phyloP scores from a whole-genome alignment of 495 filamentous ascomycete genomes.

The Astrocystis sublimbata region DNA sequence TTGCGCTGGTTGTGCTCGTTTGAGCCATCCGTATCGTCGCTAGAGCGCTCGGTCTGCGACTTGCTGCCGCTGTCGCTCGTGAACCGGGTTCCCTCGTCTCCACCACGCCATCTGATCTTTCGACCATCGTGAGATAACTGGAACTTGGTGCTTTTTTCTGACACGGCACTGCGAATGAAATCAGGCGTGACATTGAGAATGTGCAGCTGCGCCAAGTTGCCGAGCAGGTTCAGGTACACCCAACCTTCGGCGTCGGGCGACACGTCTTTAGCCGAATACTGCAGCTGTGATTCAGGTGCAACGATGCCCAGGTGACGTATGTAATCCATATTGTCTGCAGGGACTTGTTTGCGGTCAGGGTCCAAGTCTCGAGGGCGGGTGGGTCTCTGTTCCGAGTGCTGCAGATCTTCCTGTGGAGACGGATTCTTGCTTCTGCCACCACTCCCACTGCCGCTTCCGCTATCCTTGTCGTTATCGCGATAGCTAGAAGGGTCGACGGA shows the following conservation, averaged over 20 bases:
- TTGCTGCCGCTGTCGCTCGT: conserved; percentile 58
- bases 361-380: conserved; percentile 73
- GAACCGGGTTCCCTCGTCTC: conserved; percentile 57
- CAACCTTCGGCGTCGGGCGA: conserved; percentile 61
- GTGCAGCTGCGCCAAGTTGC: conserved; percentile 78
- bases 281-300: conserved; percentile 41
- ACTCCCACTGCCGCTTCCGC: conserved; percentile 37
- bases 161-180: conserved; percentile 68
- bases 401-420: conserved; percentile 45
- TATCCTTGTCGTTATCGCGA: conserved; percentile 46
- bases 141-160: conserved; percentile 64
- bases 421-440: conserved; percentile 34
- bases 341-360: conserved; percentile 63
- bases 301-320: conserved; percentile 69
- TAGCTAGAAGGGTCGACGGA: conserved; percentile 44
- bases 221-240: conserved; percentile 80
- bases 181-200: conserved; percentile 73
- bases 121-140: conserved; percentile 72
- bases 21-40: conserved; percentile 44
- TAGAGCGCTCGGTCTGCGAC: conserved; percentile 39
- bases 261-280: conserved; percentile 44
- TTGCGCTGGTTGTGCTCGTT: conserved; percentile 37
- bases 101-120: conserved; percentile 73
- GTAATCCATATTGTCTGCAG: conserved; percentile 73
- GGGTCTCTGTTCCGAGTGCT: conserved; percentile 62